These are phyloP conservation scores for Trichocladium uniseriatum DNA, from an alignment of 495 filamentous ascomycete genomes.

Conservation along the genomic window DNA sequence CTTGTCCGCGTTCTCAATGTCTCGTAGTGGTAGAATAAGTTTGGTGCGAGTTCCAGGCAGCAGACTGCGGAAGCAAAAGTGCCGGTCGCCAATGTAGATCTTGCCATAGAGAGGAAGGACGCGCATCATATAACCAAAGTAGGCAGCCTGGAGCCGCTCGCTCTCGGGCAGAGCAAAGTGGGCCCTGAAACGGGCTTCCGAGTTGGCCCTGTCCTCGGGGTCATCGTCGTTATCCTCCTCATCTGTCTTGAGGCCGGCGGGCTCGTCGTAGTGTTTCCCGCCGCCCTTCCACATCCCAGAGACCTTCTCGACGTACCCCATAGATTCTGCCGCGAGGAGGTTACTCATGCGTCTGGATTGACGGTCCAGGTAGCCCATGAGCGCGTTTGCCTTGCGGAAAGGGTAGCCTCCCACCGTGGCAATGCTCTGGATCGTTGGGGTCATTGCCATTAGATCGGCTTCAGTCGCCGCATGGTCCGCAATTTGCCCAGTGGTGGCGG, in stretches of 20 bases:
- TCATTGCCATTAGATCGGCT: constrained; percentile 26
- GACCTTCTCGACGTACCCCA: constrained; percentile 95
- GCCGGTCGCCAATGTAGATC: constrained; percentile 85
- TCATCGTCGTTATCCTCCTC: constrained; percentile 48
- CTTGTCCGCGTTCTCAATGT: constrained; percentile 89
- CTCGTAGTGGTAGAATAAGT: constrained; percentile 80
- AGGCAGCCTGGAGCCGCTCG: constrained; percentile 83
- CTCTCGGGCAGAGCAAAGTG: constrained; percentile 81
- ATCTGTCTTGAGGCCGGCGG: constrained; percentile 56
- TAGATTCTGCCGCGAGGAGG: constrained; percentile 82
- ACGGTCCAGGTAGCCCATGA: constrained; percentile 74
- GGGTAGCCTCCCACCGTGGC: constrained; percentile 70
- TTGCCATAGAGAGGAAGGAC: constrained; percentile 93
- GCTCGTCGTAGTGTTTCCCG: constrained; percentile 77
- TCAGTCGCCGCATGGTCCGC: constrained; percentile 22
- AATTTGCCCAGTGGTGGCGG: constrained; percentile 32
- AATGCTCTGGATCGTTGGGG: constrained; percentile 59
- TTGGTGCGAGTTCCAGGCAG: constrained; percentile 87
- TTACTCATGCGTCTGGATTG: constrained; percentile 71
- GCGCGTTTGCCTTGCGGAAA: constrained; percentile 72
- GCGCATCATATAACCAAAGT: constrained; percentile 78
- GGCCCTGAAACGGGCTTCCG: constrained; percentile 69
- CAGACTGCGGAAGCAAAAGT: constrained; percentile 89
- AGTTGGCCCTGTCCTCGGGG: constrained; percentile 51
- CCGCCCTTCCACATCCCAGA: constrained; percentile 96